Evolutionary conservation across 805 yeast genomes (phyloP).

Genomic region (Candida tibetensis): DNA sequence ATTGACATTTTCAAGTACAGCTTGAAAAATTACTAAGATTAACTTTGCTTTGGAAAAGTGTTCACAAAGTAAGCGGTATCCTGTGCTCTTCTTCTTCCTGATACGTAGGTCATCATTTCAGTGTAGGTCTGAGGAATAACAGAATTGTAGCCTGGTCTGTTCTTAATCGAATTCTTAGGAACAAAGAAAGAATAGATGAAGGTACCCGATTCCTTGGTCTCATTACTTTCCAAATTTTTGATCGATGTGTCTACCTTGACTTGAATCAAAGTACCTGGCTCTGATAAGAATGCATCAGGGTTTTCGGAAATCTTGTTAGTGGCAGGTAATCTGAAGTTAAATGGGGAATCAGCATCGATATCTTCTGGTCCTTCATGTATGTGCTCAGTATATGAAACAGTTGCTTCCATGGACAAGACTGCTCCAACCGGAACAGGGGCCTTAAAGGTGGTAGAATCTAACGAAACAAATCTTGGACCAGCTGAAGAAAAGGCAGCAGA

Average conservation of each 20-base stretch:
- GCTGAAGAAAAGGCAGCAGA: conserved; percentile 86
- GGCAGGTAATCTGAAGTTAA: conserved; percentile 53
- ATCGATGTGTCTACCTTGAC: conserved; percentile 85
- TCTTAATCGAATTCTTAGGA: conserved; percentile 49
- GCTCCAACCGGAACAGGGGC: conserved; percentile 97
- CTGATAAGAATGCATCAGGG: conserved; percentile 58
- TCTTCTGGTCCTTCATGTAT: conserved; percentile 41
- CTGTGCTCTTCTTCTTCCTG: conserved; percentile 85
- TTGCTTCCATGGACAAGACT: conserved; percentile 77
- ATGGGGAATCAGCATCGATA: conserved; percentile 30
- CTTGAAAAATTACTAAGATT: no score
- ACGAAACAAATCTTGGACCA: conserved; percentile 82
- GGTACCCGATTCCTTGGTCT: conserved; percentile 72
- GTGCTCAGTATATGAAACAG: conserved; percentile 84
- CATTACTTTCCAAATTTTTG: conserved; percentile 59
- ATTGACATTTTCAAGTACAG: no score
- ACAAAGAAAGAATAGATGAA: conserved; percentile 89
- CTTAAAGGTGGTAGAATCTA: conserved; percentile 88
- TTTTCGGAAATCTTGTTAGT: conserved; percentile 53
- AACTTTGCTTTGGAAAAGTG: conserved; percentile 35
- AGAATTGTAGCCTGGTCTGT: conserved; percentile 60
- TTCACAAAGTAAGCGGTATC: conserved; percentile 70
- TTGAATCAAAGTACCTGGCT: conserved; percentile 86
- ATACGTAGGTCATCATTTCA: conserved; percentile 89
- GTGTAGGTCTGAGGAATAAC: conserved; percentile 85